Evolutionary conservation across 225 moss, liverwort and hornwort genomes (phyloP).

Genomic region (Marchantia polymorpha): DNA sequence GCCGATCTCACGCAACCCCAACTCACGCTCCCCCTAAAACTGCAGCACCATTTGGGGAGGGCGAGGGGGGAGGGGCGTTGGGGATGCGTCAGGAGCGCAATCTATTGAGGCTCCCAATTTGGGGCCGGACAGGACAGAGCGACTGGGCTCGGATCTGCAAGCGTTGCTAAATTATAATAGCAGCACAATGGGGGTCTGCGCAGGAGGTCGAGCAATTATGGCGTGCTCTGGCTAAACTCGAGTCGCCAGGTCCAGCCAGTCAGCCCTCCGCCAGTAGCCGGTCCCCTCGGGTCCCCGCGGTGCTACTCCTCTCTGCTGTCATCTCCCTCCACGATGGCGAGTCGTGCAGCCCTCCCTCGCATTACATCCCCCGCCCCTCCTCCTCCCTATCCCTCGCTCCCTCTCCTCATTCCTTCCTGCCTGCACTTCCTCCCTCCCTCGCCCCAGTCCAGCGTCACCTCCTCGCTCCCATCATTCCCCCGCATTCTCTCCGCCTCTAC

Average conservation of each 20-base stretch:
- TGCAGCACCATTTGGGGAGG: neutral
- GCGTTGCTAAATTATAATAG: neutral
- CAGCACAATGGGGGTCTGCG: neutral
- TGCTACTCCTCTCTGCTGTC: conserved; percentile 10
- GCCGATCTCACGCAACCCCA: conserved; percentile 12
- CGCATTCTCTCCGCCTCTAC: neutral
- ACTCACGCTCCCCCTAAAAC: conserved; percentile 13
- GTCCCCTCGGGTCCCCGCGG: neutral
- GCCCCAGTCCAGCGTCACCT: neutral
- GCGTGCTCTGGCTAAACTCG: neutral
- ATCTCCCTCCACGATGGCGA: conserved; percentile 9
- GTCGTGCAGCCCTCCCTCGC: conserved; percentile 13
- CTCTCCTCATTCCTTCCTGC: neutral
- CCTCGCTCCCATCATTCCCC: neutral
- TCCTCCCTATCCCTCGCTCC: neutral
- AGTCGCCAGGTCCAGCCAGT: neutral
- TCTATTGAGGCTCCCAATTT: neutral
- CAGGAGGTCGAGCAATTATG: conserved; percentile 4
- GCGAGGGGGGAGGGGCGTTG: neutral
- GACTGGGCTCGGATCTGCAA: neutral
- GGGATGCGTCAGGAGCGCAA: conserved; percentile 7
- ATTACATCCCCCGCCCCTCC: neutral
- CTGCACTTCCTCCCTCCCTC: too few relatives aligned
- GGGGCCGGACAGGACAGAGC: neutral
- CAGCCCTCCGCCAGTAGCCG: neutral